Base-by-base conservation (phyloP, 345 rosid species). In the Linum trigynum region DNA sequence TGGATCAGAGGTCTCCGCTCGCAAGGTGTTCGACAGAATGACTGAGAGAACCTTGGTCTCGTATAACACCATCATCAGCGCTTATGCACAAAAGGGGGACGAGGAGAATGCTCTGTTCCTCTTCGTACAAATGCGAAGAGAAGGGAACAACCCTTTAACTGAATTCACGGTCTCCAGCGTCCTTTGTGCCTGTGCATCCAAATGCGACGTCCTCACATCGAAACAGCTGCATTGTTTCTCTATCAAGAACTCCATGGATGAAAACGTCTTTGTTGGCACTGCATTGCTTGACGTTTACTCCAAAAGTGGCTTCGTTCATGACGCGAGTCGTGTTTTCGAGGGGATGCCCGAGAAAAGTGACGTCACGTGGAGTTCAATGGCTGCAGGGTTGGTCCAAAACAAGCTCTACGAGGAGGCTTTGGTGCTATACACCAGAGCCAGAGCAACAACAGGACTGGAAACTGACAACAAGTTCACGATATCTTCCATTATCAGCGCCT, bases 341-440 rank as follows among this genome's bases (percentile, higher is more conserved):
- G 78, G 17, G 57, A 80, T 94, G 85, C 75, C 62, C 38, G 88
- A 85, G 72, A 88, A 67, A 78, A 86, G 75, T 65, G 87, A 59
- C 42, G 96, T 86, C 32, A 83, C 92, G 15, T 94, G 99, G 96
- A 94, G 91, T 80, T 90, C 92, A 42, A 83, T 90, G 89, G 76
- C 83, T 37, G 71, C 91, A 6, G 92, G 92, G 41, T 87, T 76
- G 67, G 95, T 86, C 69, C 86, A 82, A 69, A 91, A 79, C 77
- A 84, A 81, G 74, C 75, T 79, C 15, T 84, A 78, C 48, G 92
- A 85, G 78, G 88, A 91, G 69, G 96, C 91, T 74, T 71, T 89
- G 15, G 55, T 65, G 51, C 68, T 85, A 67, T 91, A 81, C 66
- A 74, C 55, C 16, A 64, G 71, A 60, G 78, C 71, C 64, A 88